Conservation (phyloP, 1,284 basidiomycete species). For the Polyporus tsugae region DNA sequence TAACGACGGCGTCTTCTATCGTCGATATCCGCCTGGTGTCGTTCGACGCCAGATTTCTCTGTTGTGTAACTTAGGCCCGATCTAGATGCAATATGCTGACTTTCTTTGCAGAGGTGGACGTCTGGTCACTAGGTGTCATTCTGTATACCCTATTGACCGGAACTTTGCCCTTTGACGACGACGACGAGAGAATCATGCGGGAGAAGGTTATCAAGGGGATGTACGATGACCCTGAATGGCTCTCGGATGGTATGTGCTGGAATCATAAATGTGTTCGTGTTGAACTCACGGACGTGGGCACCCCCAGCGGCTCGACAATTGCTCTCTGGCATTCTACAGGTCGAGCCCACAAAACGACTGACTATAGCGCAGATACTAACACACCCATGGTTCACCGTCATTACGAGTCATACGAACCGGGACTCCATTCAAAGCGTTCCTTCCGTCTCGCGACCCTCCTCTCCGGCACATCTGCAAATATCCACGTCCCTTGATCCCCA, state of each 20-base stretch:
- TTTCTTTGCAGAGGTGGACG: conserved; percentile 81
- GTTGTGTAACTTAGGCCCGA: not conserved
- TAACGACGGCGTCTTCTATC: not conserved
- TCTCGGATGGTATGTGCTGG: conserved; percentile 72
- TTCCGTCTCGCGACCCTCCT: conserved; percentile 39
- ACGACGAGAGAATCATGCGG: conserved; percentile 92
- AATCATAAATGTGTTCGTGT: not conserved
- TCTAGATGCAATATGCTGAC: not conserved
- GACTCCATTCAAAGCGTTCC: conserved; percentile 39
- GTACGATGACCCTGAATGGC: conserved; percentile 92
- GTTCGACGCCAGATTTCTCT: not conserved
- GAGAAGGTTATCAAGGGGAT: conserved; percentile 87
- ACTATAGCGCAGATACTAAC: conserved; percentile 88
- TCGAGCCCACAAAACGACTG: conserved; percentile 79
- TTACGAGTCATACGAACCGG: conserved; percentile 34
- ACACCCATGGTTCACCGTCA: conserved; percentile 89
- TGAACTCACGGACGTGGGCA: not conserved
- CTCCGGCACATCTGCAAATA: conserved; percentile 34
- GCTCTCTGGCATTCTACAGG: conserved; percentile 81
- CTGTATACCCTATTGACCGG: conserved; percentile 95
- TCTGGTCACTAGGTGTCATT: conserved; percentile 98
- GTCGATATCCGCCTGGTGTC: not conserved
- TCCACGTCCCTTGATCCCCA: conserved; percentile 41
- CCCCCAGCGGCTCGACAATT: conserved; percentile 83
- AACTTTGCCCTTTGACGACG: conserved; percentile 96